Evolutionary conservation across 352 stramenopile species (phyloP).

Genomic region (Phytophthora tentaculata): DNA sequence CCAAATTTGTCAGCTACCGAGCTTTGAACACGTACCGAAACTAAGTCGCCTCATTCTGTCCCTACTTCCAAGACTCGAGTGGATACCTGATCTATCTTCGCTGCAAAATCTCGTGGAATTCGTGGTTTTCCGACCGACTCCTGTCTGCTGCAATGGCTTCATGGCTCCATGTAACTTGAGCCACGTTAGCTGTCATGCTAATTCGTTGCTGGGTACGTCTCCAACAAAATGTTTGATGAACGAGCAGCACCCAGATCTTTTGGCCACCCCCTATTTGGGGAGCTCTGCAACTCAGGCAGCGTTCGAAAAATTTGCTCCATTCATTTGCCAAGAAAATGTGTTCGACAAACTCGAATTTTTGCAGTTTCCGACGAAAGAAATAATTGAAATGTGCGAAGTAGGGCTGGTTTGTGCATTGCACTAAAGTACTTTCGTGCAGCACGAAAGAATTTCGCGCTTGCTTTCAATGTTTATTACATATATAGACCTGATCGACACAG

Average conservation of each 20-base stretch:
- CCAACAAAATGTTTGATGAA: constrained; percentile 14
- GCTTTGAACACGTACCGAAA: not conserved
- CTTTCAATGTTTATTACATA: too few relatives aligned
- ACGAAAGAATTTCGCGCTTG: too few relatives aligned
- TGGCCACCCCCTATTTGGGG: not conserved
- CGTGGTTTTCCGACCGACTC: constrained; percentile 11
- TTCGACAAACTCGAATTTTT: not conserved
- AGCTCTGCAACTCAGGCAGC: not conserved
- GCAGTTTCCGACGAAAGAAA: not conserved
- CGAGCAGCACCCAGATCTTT: not conserved
- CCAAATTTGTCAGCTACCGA: not conserved
- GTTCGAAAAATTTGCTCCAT: not conserved
- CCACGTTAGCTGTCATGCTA: constrained; percentile 21
- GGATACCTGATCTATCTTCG: constrained; percentile 19
- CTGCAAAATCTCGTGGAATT: constrained; percentile 27
- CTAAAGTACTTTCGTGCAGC: too few relatives aligned
- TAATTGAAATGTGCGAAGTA: constrained; percentile 21
- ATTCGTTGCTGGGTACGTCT: not conserved
- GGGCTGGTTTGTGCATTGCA: too few relatives aligned
- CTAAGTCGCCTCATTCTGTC: too few relatives aligned
- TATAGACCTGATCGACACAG: too few relatives aligned
- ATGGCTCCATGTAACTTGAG: constrained; percentile 32
- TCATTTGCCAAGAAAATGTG: not conserved
- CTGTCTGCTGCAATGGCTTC: constrained; percentile 47
- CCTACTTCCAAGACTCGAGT: not conserved